Percentiles rank a stretch among this genome's conserved stretches.
Conservation (phyloP, 1,139 yeast genomes). For the Lodderomyces theae region DNA sequence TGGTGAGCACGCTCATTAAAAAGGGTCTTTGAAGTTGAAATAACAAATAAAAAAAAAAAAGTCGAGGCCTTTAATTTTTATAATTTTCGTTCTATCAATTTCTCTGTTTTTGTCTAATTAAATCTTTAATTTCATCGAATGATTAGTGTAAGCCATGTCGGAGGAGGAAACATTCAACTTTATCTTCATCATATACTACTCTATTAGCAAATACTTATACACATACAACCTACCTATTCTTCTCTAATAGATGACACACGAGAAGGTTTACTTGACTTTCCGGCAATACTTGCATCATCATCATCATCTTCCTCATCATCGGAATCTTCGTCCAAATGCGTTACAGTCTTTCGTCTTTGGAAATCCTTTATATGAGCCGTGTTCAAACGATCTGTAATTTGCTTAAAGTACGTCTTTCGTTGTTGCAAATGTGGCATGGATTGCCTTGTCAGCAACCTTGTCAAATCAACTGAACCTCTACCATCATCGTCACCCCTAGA, state of each 20-base stretch:
- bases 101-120: conserved; percentile 18
- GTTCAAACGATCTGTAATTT: conserved; percentile 61
- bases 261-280: conserved; percentile 3
- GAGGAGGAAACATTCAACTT: too few species aligned
- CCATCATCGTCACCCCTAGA: conserved; percentile 15
- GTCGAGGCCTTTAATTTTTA: neutral
- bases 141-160: too few species aligned
- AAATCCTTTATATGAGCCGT: conserved; percentile 88
- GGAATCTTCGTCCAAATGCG: conserved; percentile 34
- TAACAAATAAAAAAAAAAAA: neutral
- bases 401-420: conserved; percentile 35
- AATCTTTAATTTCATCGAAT: neutral
- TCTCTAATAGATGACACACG: conserved; percentile 9
- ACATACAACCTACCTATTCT: neutral
- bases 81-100: neutral
- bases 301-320: conserved; percentile 39
- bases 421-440: conserved; percentile 17
- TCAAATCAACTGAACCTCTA: conserved; percentile 9
- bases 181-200: neutral
- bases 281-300: conserved; percentile 9
- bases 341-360: conserved; percentile 56
- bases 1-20: conserved; percentile 8
- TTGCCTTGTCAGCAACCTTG: conserved; percentile 10
- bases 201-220: neutral
- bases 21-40: conserved; percentile 19